Conservation (phyloP, 768 basidiomycete genomes). For the Russula sp. region DNA sequence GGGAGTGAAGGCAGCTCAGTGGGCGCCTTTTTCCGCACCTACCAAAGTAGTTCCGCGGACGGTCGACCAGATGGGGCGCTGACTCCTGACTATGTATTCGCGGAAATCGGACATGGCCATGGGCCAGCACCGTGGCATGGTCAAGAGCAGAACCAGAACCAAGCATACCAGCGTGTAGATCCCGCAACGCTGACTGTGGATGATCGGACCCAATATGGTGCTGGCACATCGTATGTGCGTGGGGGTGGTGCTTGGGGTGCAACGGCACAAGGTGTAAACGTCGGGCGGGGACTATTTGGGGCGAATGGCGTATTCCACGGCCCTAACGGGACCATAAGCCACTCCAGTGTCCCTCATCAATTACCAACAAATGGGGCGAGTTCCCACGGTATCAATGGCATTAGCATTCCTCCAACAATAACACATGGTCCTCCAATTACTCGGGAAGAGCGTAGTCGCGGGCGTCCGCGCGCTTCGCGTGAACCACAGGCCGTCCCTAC, state of each 20-base stretch:
- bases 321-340: slow-evolving; percentile 1
- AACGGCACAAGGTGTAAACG: not conserved
- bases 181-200: not conserved
- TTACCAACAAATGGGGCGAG: not conserved
- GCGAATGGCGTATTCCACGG: not conserved
- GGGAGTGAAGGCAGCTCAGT: slow-evolving; percentile 53
- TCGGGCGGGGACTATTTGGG: not conserved
- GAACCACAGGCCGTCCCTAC: not conserved
- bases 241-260: not conserved
- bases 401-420: not conserved
- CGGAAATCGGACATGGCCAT: slow-evolving; percentile 71
- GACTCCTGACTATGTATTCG: slow-evolving; percentile 68
- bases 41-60: slow-evolving; percentile 30
- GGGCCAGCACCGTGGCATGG: slow-evolving; percentile 29
- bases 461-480: slow-evolving; percentile 10
- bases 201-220: slow-evolving; percentile 4
- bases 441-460: slow-evolving; percentile 17
- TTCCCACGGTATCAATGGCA: slow-evolving; percentile 1
- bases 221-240: not conserved
- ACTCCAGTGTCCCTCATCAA: not conserved
- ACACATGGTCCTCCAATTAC: slow-evolving; percentile 5
- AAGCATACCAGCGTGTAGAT: not conserved
- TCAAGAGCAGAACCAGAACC: slow-evolving; percentile 11
- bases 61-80: slow-evolving; percentile 40
- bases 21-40: slow-evolving; percentile 53